phyloP scores from a whole-genome alignment of 495 filamentous ascomycete species.

The Chaetomium cochliodes region DNA sequence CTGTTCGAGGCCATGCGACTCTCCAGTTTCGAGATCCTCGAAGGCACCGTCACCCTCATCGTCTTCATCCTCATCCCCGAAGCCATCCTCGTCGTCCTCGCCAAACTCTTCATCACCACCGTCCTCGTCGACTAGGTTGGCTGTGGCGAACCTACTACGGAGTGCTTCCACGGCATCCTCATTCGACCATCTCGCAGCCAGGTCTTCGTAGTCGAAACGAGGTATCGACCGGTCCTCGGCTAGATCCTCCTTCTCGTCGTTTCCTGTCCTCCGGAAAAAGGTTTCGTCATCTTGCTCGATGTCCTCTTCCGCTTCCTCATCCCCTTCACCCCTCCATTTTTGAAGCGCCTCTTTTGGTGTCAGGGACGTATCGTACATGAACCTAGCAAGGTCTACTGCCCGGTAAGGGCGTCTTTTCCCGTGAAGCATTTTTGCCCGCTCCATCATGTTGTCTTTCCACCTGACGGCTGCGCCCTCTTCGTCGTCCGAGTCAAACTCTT shows the following conservation, averaged over 20 bases:
- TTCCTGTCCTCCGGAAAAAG: constrained; percentile 75
- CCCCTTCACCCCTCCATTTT: constrained; percentile 78
- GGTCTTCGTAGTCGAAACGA: constrained; percentile 70
- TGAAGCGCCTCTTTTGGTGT: constrained; percentile 70
- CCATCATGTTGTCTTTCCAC: constrained; percentile 86
- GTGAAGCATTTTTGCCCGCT: constrained; percentile 71
- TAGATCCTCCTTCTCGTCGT: constrained; percentile 59
- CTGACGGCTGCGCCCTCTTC: constrained; percentile 65
- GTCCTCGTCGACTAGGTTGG: constrained; percentile 55
- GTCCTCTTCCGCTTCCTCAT: constrained; percentile 51
- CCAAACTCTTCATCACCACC: constrained; percentile 53
- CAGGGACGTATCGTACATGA: constrained; percentile 85
- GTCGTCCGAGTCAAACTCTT: constrained; percentile 53
- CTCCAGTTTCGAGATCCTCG: constrained; percentile 82
- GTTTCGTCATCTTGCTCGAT: constrained; percentile 66
- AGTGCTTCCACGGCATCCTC: constrained; percentile 73
- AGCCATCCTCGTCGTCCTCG: constrained; percentile 66
- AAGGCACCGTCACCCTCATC: constrained; percentile 87
- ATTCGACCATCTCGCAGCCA: constrained; percentile 83
- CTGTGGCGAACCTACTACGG: constrained; percentile 68
- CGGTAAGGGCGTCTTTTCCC: constrained; percentile 66
- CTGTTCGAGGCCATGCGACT: constrained; percentile 48
- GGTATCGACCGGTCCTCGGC: constrained; percentile 76
- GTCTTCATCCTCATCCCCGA: constrained; percentile 59
- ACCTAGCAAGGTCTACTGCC: constrained; percentile 71